These are phyloP conservation scores for Kodamaea kaohsiungensis DNA, from an alignment of 805 yeast genomes.

Conservation along the genomic window DNA sequence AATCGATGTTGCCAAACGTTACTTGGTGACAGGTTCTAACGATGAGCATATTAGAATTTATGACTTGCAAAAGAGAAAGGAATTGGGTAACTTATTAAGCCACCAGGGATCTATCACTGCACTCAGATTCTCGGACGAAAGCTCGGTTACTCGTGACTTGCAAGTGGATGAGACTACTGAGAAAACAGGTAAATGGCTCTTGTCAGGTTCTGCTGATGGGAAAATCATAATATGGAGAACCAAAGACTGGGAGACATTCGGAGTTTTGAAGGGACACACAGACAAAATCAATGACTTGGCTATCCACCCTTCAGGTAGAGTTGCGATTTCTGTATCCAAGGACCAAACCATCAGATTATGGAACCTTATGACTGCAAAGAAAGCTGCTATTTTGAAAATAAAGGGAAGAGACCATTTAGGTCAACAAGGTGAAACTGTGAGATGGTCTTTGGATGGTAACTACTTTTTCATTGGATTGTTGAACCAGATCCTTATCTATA, in stretches of 20 bases:
- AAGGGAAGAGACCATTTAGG: slow-evolving; percentile 67
- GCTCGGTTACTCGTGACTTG: slow-evolving; percentile 14
- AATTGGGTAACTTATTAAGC: slow-evolving; percentile 83
- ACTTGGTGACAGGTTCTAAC: slow-evolving; percentile 89
- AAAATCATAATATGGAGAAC: slow-evolving; percentile 90
- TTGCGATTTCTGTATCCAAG: slow-evolving; percentile 85
- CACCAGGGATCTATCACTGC: slow-evolving; percentile 89
- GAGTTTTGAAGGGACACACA: slow-evolving; percentile 84
- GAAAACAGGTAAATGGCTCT: slow-evolving; percentile 80
- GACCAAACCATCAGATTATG: slow-evolving; percentile 86
- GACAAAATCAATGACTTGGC: slow-evolving; percentile 83
- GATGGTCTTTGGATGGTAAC: slow-evolving; percentile 70
- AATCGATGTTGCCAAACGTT: slow-evolving; percentile 78
- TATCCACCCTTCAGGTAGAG: slow-evolving; percentile 86
- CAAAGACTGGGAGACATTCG: slow-evolving; percentile 94
- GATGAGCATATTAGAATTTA: slow-evolving; percentile 95
- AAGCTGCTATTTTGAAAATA: slow-evolving; percentile 80
- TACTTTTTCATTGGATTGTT: slow-evolving; percentile 74
- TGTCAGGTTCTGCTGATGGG: slow-evolving; percentile 91
- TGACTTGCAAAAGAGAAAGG: slow-evolving; percentile 91
- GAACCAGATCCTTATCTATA: slow-evolving; percentile 63
- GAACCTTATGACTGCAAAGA: slow-evolving; percentile 96
- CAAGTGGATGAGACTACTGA: slow-evolving; percentile 19
- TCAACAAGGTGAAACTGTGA: slow-evolving; percentile 62
- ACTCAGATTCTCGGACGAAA: slow-evolving; percentile 66